phyloP scores from a whole-genome alignment of 495 filamentous ascomycete species.

The Xylaria curta region DNA sequence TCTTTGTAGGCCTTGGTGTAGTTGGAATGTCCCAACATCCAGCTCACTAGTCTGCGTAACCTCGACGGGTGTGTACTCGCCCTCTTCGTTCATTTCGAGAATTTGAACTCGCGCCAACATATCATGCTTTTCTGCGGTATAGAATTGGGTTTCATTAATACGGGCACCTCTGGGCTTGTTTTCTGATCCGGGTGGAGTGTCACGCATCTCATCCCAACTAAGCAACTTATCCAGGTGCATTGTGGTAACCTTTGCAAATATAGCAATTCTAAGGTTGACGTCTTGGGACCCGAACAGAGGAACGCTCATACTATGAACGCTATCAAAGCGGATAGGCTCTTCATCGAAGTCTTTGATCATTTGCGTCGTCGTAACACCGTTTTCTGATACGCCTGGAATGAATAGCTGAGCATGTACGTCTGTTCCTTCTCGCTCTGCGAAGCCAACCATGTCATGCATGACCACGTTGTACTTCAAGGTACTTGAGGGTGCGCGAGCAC shows the following conservation, averaged over 20 bases:
- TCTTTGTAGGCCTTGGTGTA: conserved; percentile 94
- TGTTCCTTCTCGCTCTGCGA: conserved; percentile 94
- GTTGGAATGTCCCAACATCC: conserved; percentile 87
- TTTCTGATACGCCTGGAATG: conserved; percentile 89
- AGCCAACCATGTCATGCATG: conserved; percentile 96
- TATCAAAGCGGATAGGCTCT: conserved; percentile 92
- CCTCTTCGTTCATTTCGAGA: conserved; percentile 86
- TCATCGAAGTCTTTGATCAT: conserved; percentile 96
- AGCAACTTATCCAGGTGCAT: conserved; percentile 98
- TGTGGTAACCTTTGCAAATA: conserved; percentile 87
- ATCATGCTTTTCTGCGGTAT: conserved; percentile 90
- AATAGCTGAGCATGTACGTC: conserved; percentile 96
- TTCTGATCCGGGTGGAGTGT: conserved; percentile 60
- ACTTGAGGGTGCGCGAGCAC: conserved; percentile 87
- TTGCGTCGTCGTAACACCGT: conserved; percentile 92
- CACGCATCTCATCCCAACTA: conserved; percentile 98
- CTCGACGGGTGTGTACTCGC: conserved; percentile 90
- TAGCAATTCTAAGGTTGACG: conserved; percentile 81
- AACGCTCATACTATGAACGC: conserved; percentile 97
- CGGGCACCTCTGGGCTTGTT: conserved; percentile 72
- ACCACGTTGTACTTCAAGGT: conserved; percentile 98
- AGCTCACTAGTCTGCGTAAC: conserved; percentile 83
- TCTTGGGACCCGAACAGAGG: conserved; percentile 81
- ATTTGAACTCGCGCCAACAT: conserved; percentile 87
- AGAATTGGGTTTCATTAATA: conserved; percentile 90